Base-by-base conservation (phyloP, 495 filamentous ascomycete genomes). In the Neurospora tetraspora region DNA sequence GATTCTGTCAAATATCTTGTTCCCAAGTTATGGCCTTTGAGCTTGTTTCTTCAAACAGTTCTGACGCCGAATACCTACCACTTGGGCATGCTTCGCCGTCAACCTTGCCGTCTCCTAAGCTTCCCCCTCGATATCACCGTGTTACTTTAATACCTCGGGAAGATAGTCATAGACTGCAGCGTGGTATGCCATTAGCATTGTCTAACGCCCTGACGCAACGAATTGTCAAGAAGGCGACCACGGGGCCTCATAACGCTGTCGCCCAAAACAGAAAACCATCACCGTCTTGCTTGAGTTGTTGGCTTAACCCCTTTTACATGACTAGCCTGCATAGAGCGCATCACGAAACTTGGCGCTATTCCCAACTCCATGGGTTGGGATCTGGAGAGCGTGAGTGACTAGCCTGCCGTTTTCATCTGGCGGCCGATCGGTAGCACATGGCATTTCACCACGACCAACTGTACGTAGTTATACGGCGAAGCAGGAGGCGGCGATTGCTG, bases 341-440 rank as follows among this genome's bases (percentile, higher is more conserved):
- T 72, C 71, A 18, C 71, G 71, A 69, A 72, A 72, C 71, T 45
- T 72, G 65, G 71, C 59, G 43, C 53, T 34, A 34, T 70, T 38
- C 53, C 79, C 59, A 77, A 81, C 71, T 73, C 80, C 47, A 79
- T 65, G 53, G 27, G 7, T 36, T 34, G 53, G 53, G 53, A 65
- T 65, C 23, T 34, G 53, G 27, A 65, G 53, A 18, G 53, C 53
- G 53, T 61, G 1, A 53, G 45, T 27, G 20, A 53, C 45, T 53
- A 53, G 20, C 47, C 47, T 59, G 11, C 23, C 20, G 11, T 65
- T 65, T 34, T 34, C 5, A 65, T 34, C 45, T 53, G 53, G 12
- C 11, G 27, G 16, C 27, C 53, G 2, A 65, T 65, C 53, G 53
- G 53, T 65, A 65, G 53, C 53, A 65, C 27, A 34, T 65, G 53